phyloP scores from a whole-genome alignment of 2,329 filamentous ascomycete genomes.

The Ascochyta fabae region DNA sequence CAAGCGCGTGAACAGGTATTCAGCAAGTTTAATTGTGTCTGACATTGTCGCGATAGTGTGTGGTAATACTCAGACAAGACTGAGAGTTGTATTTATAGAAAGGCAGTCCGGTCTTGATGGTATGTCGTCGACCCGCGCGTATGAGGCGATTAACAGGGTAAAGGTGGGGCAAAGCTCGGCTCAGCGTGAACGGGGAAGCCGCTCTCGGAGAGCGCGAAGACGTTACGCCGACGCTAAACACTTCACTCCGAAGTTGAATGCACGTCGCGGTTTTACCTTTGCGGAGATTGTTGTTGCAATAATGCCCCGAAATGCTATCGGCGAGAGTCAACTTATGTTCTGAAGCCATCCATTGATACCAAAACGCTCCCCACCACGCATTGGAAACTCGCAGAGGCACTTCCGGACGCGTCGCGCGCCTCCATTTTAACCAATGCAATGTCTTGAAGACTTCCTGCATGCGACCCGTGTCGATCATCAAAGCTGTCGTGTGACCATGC shows the following conservation, averaged over 20 bases:
- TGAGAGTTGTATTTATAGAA: no score
- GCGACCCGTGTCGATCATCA: neutral
- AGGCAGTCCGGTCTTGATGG: neutral
- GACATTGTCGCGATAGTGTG: neutral
- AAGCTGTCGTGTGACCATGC: constrained; percentile 1
- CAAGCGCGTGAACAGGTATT: constrained; percentile 35
- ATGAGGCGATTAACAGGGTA: neutral
- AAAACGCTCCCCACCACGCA: neutral
- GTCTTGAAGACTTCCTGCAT: constrained; percentile 1
- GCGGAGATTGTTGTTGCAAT: no score
- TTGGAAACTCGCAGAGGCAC: neutral
- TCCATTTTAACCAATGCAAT: neutral
- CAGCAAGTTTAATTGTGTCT: constrained; percentile 30
- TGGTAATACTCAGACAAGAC: no score
- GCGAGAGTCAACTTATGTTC: neutral
- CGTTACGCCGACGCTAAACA: no score
- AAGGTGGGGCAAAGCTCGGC: no score
- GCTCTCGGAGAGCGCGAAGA: no score
- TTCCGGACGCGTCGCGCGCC: neutral
- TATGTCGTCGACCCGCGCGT: neutral
- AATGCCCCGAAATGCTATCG: no score
- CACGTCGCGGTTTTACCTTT: no score
- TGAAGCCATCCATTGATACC: neutral
- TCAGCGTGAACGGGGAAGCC: no score
- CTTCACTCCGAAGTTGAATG: no score